These are phyloP conservation scores for Phlebiopsis gigantea DNA, from an alignment of 768 basidiomycete genomes.

Conservation along the genomic window DNA sequence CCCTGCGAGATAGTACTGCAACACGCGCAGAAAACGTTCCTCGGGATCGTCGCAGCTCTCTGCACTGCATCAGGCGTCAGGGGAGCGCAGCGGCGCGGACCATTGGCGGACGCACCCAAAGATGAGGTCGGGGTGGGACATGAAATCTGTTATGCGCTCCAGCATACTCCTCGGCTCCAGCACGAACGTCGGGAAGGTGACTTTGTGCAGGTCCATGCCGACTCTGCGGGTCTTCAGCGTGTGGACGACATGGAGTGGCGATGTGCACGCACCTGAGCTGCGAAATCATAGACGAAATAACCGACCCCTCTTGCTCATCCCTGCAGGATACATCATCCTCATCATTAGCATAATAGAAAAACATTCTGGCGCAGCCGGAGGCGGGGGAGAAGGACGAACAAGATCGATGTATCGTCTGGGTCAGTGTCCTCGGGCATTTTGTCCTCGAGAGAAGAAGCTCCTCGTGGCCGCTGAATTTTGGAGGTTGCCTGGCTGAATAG, in stretches of 20 bases:
- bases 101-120: conserved; percentile 63
- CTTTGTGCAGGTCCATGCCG: conserved; percentile 95
- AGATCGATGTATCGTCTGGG: conserved; percentile 84
- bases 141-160: conserved; percentile 98
- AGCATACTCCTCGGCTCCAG: conserved; percentile 96
- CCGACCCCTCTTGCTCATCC: conserved; percentile 91
- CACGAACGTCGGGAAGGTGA: conserved; percentile 92
- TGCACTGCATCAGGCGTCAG: conserved; percentile 44
- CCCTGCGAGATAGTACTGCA: conserved; percentile 95
- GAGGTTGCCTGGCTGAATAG: conserved; percentile 68
- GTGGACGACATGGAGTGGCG: background rate
- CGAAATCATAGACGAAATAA: conserved; percentile 81
- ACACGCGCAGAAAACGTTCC: conserved; percentile 85
- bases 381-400: conserved; percentile 48
- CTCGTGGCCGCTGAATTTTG: conserved; percentile 65
- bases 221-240: conserved; percentile 44
- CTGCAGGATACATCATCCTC: conserved; percentile 35
- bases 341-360: conserved; percentile 26
- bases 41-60: conserved; percentile 77
- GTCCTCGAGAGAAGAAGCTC: conserved; percentile 51
- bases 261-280: conserved; percentile 71
- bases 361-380: conserved; percentile 6
- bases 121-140: conserved; percentile 96
- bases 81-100: background rate
- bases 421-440: conserved; percentile 77